Evolutionary conservation across 495 filamentous ascomycete genomes (phyloP).

Genomic region (Immersiella caudata): DNA sequence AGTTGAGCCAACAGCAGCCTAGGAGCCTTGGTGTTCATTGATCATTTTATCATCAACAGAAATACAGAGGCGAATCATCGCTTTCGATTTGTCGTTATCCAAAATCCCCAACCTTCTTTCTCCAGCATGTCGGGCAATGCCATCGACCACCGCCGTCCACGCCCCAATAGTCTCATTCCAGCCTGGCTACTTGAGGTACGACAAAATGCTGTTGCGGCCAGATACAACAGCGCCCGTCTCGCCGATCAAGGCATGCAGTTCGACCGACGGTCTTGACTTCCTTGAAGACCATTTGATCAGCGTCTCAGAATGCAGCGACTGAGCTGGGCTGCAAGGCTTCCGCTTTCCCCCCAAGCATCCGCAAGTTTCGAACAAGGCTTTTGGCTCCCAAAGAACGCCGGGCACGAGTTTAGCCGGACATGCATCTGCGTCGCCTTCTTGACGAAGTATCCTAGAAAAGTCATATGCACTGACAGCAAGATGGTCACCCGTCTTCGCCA

Average conservation of each 20-base stretch:
- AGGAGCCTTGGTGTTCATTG: not conserved
- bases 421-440: not conserved
- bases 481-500: not conserved
- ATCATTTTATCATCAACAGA: not conserved
- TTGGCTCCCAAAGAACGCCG: constrained; percentile 1
- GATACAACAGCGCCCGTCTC: constrained; percentile 10
- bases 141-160: too few species aligned
- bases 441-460: not conserved
- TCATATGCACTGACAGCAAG: not conserved
- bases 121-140: too few species aligned
- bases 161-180: not conserved
- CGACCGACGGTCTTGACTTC: not conserved
- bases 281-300: not conserved
- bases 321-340: not conserved
- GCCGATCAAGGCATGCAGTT: not conserved
- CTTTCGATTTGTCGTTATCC: not conserved
- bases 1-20: not conserved
- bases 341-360: not conserved
- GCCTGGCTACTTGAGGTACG: not conserved
- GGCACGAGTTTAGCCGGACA: not conserved
- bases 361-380: not conserved
- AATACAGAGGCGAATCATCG: not conserved
- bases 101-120: too few species aligned
- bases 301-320: not conserved
- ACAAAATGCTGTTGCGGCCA: constrained; percentile 10